Evolutionary conservation across 345 rosid genomes (phyloP).

Genomic region (Rhizophora apiculata): DNA sequence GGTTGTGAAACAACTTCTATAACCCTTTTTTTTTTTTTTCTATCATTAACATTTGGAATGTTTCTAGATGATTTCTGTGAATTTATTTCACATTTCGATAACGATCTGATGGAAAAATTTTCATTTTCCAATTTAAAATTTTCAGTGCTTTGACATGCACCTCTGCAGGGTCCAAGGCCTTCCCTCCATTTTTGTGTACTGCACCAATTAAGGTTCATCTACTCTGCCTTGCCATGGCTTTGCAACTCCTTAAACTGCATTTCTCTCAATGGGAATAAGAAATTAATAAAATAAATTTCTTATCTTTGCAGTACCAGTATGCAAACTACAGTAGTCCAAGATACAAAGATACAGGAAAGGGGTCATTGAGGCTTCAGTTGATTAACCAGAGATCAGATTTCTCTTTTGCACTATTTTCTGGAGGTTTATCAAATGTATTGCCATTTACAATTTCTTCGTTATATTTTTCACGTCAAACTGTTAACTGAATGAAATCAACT

Average conservation of each 20-base stretch:
- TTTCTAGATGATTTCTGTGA: background rate
- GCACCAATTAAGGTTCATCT: slow-evolving; percentile 67
- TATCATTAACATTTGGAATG: background rate
- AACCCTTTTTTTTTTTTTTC: background rate
- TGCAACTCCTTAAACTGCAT: background rate
- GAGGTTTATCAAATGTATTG: slow-evolving; percentile 54
- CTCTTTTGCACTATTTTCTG: slow-evolving; percentile 59
- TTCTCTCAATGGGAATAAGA: too few species aligned
- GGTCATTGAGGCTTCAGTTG: slow-evolving; percentile 59
- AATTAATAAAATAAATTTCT: background rate
- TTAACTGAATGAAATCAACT: background rate
- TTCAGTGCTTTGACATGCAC: slow-evolving; percentile 55
- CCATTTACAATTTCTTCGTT: background rate
- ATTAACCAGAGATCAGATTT: slow-evolving; percentile 79
- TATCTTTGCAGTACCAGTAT: slow-evolving; percentile 47
- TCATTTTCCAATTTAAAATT: slow-evolving; percentile 13
- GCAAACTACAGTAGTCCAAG: slow-evolving; percentile 55
- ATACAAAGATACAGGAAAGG: slow-evolving; percentile 49
- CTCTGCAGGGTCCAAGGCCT: slow-evolving; percentile 37
- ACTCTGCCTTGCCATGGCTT: background rate
- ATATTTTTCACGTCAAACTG: background rate
- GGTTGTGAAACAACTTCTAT: background rate
- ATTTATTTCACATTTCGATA: background rate
- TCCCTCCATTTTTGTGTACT: slow-evolving; percentile 52
- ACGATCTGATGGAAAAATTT: background rate